These are phyloP conservation scores for Schizothecium vesticola DNA, from an alignment of 495 filamentous ascomycete species.

Conservation along the genomic window DNA sequence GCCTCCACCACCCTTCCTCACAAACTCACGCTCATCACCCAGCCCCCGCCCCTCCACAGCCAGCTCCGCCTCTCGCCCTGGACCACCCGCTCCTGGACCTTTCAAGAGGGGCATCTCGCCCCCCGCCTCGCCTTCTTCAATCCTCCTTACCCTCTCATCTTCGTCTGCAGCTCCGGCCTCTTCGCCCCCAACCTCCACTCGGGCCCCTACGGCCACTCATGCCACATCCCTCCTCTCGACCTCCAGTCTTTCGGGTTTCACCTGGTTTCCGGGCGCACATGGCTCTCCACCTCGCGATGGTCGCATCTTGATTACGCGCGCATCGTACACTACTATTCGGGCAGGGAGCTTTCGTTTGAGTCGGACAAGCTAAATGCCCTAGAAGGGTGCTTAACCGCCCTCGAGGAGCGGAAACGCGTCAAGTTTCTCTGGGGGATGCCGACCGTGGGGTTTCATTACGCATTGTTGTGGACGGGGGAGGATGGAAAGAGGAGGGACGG, in stretches of 20 bases:
- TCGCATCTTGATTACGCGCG: not conserved
- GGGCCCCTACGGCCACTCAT: not conserved
- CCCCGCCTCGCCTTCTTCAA: not conserved
- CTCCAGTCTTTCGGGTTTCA: not conserved
- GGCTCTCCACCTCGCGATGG: not conserved
- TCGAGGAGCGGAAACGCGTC: not conserved
- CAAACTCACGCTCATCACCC: not conserved
- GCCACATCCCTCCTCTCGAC: not conserved
- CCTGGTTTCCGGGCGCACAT: not conserved
- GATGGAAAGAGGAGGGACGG: not conserved
- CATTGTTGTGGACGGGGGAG: not conserved
- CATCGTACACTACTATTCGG: not conserved
- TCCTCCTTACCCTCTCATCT: not conserved
- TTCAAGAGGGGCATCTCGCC: not conserved
- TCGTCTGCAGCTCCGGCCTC: not conserved
- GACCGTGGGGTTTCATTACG: not conserved
- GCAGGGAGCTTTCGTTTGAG: not conserved
- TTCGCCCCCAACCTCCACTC: not conserved
- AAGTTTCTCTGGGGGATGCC: not conserved
- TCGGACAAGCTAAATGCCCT: not conserved
- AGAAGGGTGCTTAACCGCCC: not conserved
- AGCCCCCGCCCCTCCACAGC: not conserved
- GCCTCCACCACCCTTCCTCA: no score
- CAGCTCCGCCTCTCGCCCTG: not conserved
- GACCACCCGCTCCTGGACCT: not conserved